Evolutionary conservation across 2,329 filamentous ascomycete species (phyloP).

Genomic region (Orbilia blumenaviensis): DNA sequence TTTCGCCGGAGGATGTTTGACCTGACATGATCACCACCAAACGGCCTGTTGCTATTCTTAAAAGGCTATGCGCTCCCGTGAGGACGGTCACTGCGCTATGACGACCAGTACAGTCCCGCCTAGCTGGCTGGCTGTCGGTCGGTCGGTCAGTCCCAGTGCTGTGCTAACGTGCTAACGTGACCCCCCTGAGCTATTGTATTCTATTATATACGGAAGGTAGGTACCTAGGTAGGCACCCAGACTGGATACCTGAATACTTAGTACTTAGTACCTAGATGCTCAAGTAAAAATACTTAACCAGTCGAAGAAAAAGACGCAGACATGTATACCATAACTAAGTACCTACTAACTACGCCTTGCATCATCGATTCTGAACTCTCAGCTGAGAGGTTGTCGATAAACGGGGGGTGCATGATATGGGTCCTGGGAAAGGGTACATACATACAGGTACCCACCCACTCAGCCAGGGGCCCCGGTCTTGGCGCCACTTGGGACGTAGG

Average conservation of each 20-base stretch:
- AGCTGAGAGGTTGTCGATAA: neutral
- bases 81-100: constrained; percentile 23
- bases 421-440: neutral
- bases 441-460: constrained; percentile 12
- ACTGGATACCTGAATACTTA: too few relatives aligned
- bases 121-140: too few relatives aligned
- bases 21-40: constrained; percentile 46
- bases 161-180: neutral
- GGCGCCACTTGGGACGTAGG: neutral
- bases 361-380: too few relatives aligned
- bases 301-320: too few relatives aligned
- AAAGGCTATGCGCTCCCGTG: constrained; percentile 18
- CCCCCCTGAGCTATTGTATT: too few relatives aligned
- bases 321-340: too few relatives aligned
- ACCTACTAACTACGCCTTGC: too few relatives aligned
- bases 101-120: neutral
- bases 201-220: too few relatives aligned
- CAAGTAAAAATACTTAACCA: too few relatives aligned
- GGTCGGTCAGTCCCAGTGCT: neutral
- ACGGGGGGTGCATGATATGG: neutral
- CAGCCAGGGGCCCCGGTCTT: neutral
- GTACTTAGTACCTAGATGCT: too few relatives aligned
- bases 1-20: constrained; percentile 14
- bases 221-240: too few relatives aligned
- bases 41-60: constrained; percentile 19